phyloP scores from a whole-genome alignment of 2,329 filamentous ascomycete genomes.

The Penicillium sp. region DNA sequence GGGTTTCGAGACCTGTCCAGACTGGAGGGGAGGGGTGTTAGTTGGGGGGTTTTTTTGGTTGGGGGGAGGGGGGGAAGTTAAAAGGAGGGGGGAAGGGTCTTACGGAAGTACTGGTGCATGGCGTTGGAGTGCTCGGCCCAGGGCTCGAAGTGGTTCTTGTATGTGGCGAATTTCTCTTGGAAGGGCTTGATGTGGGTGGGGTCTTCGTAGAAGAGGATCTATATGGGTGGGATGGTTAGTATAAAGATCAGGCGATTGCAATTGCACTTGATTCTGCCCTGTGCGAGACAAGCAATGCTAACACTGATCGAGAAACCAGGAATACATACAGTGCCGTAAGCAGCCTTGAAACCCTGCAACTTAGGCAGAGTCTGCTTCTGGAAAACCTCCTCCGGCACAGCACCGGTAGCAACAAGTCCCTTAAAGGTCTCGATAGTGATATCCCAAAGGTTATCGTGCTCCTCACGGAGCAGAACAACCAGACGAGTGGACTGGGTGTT shows the following conservation, averaged over 20 bases:
- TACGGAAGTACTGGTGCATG: slow-evolving; percentile 74
- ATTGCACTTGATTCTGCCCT: neutral
- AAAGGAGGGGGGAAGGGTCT: slow-evolving; percentile 15
- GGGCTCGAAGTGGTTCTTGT: slow-evolving; percentile 75
- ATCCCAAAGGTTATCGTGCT: slow-evolving; percentile 90
- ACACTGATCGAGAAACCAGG: neutral
- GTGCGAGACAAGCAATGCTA: no score
- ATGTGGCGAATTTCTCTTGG: slow-evolving; percentile 69
- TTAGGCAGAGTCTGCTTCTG: slow-evolving; percentile 49
- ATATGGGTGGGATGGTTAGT: neutral
- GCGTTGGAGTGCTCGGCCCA: slow-evolving; percentile 77
- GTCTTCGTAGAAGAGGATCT: slow-evolving; percentile 84
- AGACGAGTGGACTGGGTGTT: slow-evolving; percentile 83
- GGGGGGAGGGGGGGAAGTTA: neutral
- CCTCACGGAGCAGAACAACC: slow-evolving; percentile 74
- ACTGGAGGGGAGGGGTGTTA: slow-evolving; percentile 39
- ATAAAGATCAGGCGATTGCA: neutral
- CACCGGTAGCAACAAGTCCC: slow-evolving; percentile 63
- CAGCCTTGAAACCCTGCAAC: slow-evolving; percentile 65
- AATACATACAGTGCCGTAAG: slow-evolving; percentile 71
- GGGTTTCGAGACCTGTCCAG: slow-evolving; percentile 80
- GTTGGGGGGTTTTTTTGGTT: neutral
- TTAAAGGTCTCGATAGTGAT: slow-evolving; percentile 66
- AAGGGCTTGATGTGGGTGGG: slow-evolving; percentile 65
- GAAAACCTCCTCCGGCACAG: slow-evolving; percentile 56